Evolutionary conservation across 2,329 filamentous ascomycete species (phyloP).

Genomic region (Colletotrichum destructivum): DNA sequence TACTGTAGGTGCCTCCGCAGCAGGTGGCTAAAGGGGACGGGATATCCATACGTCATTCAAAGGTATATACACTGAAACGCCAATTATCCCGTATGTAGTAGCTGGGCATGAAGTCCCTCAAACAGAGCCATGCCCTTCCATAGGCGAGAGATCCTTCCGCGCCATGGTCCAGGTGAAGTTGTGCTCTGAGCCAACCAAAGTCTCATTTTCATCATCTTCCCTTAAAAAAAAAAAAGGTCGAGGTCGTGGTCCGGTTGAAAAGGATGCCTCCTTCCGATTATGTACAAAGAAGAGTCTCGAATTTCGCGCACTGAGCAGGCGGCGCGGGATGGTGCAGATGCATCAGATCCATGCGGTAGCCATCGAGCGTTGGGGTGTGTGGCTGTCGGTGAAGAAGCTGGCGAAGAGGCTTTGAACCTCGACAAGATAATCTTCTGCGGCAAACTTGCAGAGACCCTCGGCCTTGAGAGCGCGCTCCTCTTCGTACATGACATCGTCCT

Average conservation of each 20-base stretch:
- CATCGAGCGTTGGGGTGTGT: constrained; percentile 44
- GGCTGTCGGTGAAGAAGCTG: constrained; percentile 67
- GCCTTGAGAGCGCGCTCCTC: constrained; percentile 80
- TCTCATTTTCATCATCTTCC: constrained; percentile 25
- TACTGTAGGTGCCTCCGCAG: constrained; percentile 16
- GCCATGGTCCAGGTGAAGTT: constrained; percentile 9
- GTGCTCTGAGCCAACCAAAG: constrained; percentile 3
- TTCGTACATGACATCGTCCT: constrained; percentile 76
- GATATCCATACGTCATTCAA: constrained; percentile 40
- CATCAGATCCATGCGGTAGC: constrained; percentile 66
- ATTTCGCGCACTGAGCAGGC: not conserved
- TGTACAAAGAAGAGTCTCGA: constrained; percentile 41
- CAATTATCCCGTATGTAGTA: constrained; percentile 27
- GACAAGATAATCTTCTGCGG: constrained; percentile 85
- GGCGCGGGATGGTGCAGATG: not conserved
- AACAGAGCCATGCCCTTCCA: constrained; percentile 11
- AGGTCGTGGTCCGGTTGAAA: constrained; percentile 19
- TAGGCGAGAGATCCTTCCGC: not conserved
- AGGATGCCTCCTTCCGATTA: constrained; percentile 33
- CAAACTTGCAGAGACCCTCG: constrained; percentile 80
- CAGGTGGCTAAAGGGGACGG: constrained; percentile 9
- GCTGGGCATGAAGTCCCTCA: constrained; percentile 5
- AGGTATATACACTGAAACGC: constrained; percentile 42
- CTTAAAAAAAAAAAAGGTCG: not conserved
- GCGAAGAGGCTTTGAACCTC: constrained; percentile 82